Evolutionary conservation across 2,329 filamentous ascomycete genomes (phyloP).

Genomic region (Phoma sp.): DNA sequence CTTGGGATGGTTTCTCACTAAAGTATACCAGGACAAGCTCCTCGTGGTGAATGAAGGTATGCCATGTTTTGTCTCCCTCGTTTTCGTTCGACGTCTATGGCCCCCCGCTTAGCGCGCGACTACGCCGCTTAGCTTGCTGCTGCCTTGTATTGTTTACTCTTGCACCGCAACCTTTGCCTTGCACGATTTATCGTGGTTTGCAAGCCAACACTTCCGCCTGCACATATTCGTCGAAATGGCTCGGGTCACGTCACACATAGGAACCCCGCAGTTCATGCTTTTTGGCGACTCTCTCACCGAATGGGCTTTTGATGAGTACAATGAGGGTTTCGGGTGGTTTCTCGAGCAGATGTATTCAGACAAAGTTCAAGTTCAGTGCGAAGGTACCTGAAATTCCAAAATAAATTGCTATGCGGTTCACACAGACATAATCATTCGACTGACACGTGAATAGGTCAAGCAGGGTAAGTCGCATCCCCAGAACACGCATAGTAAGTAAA

Average conservation of each 20-base stretch:
- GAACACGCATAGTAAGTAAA: neutral
- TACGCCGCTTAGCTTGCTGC: too few species aligned
- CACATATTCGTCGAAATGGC: too few species aligned
- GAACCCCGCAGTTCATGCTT: slow-evolving; percentile 38
- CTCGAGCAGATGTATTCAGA: slow-evolving; percentile 35
- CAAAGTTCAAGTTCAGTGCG: slow-evolving; percentile 38
- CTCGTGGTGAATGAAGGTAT: neutral
- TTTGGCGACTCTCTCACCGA: slow-evolving; percentile 47
- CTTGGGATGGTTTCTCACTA: slow-evolving; percentile 37
- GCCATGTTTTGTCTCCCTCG: neutral
- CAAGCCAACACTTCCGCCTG: too few species aligned
- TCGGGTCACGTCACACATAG: neutral
- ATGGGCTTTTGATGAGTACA: slow-evolving; percentile 40
- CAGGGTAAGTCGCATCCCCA: slow-evolving; percentile 23
- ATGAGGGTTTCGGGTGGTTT: slow-evolving; percentile 40
- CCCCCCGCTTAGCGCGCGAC: too few species aligned
- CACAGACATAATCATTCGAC: neutral
- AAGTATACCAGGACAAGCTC: slow-evolving; percentile 32
- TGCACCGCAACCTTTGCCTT: too few species aligned
- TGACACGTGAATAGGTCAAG: slow-evolving; percentile 23
- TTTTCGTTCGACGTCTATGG: too few species aligned
- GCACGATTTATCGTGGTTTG: neutral
- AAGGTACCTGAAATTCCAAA: slow-evolving; percentile 27
- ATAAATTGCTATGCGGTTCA: too few species aligned
- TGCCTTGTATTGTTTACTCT: neutral